Conservation (phyloP, 2,329 filamentous ascomycete genomes). For the Trichoderma lentiforme region DNA sequence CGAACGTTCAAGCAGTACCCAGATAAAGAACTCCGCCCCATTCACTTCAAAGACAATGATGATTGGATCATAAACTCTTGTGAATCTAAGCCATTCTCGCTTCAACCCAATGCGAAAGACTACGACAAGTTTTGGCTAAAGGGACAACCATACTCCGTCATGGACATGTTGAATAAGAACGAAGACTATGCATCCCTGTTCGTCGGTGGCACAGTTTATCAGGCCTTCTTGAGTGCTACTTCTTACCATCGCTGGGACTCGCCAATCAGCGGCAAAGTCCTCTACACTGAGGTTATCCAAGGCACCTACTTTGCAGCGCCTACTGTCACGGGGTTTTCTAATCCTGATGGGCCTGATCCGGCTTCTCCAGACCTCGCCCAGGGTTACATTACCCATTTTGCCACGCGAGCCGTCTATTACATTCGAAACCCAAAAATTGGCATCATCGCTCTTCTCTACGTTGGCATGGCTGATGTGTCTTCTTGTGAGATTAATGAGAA, state of each 20-base stretch:
- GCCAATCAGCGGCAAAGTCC: constrained; percentile 56
- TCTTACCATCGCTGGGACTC: constrained; percentile 68
- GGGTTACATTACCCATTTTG: constrained; percentile 60
- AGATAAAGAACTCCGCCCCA: constrained; percentile 42
- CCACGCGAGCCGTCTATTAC: constrained; percentile 63
- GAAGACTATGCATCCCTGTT: constrained; percentile 45
- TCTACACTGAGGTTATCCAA: constrained; percentile 49
- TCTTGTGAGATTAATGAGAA: constrained; percentile 53
- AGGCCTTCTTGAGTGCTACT: constrained; percentile 61
- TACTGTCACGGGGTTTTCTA: constrained; percentile 14
- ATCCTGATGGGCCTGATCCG: constrained; percentile 22
- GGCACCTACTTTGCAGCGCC: constrained; percentile 63
- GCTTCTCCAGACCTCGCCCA: constrained; percentile 41
- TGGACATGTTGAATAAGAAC: constrained; percentile 56
- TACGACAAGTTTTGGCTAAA: constrained; percentile 66
- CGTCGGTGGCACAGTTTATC: constrained; percentile 60
- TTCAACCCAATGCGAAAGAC: constrained; percentile 45
- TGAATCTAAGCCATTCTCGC: constrained; percentile 54
- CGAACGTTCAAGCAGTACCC: constrained; percentile 41
- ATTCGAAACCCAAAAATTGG: constrained; percentile 60
- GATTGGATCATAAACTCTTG: constrained; percentile 53
- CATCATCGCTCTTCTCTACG: constrained; percentile 61
- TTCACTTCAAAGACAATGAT: constrained; percentile 44
- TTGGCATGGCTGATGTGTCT: constrained; percentile 70
- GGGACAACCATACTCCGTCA: constrained; percentile 58